phyloP scores from a whole-genome alignment of 352 stramenopile genomes.

The Phytopythium mirpurense region DNA sequence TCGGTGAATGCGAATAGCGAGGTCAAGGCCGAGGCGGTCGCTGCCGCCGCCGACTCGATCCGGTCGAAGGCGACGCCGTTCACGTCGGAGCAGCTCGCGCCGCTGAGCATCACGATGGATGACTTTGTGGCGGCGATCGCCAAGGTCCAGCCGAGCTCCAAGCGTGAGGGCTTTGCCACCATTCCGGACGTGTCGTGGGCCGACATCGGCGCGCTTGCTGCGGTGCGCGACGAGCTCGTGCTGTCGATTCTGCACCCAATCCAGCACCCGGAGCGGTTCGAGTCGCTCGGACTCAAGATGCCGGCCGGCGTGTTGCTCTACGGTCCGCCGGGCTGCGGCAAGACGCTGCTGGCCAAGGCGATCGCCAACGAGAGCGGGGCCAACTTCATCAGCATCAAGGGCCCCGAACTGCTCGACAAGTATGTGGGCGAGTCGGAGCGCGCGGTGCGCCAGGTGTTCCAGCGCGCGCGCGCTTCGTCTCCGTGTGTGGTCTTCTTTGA shows the following conservation, averaged over 20 bases:
- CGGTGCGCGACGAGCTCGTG: constrained; percentile 94
- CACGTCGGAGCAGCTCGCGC: constrained; percentile 85
- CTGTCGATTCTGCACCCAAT: constrained; percentile 98
- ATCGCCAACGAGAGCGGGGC: constrained; percentile 97
- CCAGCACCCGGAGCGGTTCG: constrained; percentile 93
- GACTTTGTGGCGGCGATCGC: constrained; percentile 96
- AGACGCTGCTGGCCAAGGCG: constrained; percentile 98
- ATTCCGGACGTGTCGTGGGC: constrained; percentile 98
- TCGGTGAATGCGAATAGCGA: background rate
- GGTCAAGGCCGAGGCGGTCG: constrained; percentile 10
- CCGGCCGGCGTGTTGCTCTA: constrained; percentile 97
- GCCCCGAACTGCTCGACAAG: constrained; percentile 98
- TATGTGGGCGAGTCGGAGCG: constrained; percentile 98
- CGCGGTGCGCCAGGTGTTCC: constrained; percentile 95
- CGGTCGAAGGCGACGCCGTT: constrained; percentile 74
- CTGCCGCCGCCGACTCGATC: constrained; percentile 55
- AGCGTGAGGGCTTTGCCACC: constrained; percentile 98
- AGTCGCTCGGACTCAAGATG: constrained; percentile 93
- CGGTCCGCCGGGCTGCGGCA: constrained; percentile 96
- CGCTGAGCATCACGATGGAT: constrained; percentile 93
- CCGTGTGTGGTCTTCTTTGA: constrained; percentile 99
- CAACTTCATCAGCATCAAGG: constrained; percentile 99
- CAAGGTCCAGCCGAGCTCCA: constrained; percentile 97
- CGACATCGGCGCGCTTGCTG: constrained; percentile 93
- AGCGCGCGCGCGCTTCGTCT: constrained; percentile 94